Percentiles rank a stretch among this genome's conserved stretches.
phyloP scores from a whole-genome alignment of 2,329 filamentous ascomycete genomes.

The Stagonosporopsis rhizophila region DNA sequence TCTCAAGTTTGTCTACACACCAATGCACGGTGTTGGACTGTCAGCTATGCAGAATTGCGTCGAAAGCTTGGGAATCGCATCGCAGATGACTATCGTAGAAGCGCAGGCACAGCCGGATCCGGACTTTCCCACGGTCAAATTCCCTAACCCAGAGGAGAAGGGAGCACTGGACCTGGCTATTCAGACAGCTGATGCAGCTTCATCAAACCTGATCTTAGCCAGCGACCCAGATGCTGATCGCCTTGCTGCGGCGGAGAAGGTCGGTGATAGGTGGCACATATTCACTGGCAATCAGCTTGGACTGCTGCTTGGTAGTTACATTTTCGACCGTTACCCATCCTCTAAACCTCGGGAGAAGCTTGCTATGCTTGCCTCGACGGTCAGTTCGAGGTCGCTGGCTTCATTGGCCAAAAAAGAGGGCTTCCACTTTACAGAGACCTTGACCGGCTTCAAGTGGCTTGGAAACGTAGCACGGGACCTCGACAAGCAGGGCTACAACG shows the following conservation, averaged over 20 bases:
- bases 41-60: constrained; percentile 54
- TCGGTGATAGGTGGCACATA: constrained; percentile 64
- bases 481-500: constrained; percentile 55
- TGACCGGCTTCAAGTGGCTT: constrained; percentile 74
- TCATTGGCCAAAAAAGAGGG: constrained; percentile 63
- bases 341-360: constrained; percentile 50
- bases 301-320: constrained; percentile 64
- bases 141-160: constrained; percentile 71
- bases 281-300: constrained; percentile 72
- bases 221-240: constrained; percentile 72
- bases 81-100: constrained; percentile 57
- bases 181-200: constrained; percentile 58
- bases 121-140: constrained; percentile 68
- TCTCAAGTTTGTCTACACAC: constrained; percentile 61
- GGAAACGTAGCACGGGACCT: constrained; percentile 66
- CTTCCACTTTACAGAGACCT: constrained; percentile 65
- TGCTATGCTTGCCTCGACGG: constrained; percentile 67
- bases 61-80: constrained; percentile 48
- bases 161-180: constrained; percentile 68
- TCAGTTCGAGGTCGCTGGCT: constrained; percentile 68
- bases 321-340: constrained; percentile 58
- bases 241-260: constrained; percentile 66
- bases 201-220: constrained; percentile 62
- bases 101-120: constrained; percentile 66
- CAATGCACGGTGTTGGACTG: constrained; percentile 64